These are phyloP conservation scores for Botrytis pseudocinerea DNA, from an alignment of 2,329 filamentous ascomycete species.

Conservation along the genomic window DNA sequence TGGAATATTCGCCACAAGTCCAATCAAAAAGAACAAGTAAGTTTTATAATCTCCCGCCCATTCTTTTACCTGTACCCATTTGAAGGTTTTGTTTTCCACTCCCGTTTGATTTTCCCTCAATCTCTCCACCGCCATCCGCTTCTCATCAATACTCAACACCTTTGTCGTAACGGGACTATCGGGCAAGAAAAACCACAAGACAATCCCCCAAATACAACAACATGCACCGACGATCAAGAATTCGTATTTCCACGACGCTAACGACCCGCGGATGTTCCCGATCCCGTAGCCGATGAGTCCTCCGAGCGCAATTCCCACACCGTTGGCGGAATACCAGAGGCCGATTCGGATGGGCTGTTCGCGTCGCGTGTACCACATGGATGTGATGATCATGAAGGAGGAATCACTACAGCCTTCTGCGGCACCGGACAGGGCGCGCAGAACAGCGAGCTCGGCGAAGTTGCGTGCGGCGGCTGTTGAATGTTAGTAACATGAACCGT, in stretches of 20 bases:
- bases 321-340: constrained; percentile 59
- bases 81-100: constrained; percentile 42
- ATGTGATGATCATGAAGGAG: constrained; percentile 56
- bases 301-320: constrained; percentile 59
- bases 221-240: constrained; percentile 52
- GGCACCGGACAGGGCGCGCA: constrained; percentile 1
- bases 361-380: constrained; percentile 52
- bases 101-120: constrained; percentile 40
- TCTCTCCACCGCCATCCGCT: constrained; percentile 43
- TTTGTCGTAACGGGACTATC: constrained; percentile 33
- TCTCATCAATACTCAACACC: constrained; percentile 29
- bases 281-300: constrained; percentile 57
- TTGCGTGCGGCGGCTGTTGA: constrained; percentile 28
- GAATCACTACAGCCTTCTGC: constrained; percentile 44
- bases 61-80: constrained; percentile 39
- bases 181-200: constrained; percentile 38
- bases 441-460: constrained; percentile 9
- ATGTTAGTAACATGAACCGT: constrained; percentile 41
- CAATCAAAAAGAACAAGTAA: constrained; percentile 47
- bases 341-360: constrained; percentile 63
- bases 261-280: constrained; percentile 51
- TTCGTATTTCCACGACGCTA: constrained; percentile 58
- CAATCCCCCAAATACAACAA: constrained; percentile 44
- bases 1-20: constrained; percentile 51
- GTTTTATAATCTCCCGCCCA: constrained; percentile 26